A percentile compares a stretch with the other conserved stretches of the same genome.
Evolutionary conservation across 495 filamentous ascomycete species (phyloP).

Genomic region (Penicillium psychrofluorescens): DNA sequence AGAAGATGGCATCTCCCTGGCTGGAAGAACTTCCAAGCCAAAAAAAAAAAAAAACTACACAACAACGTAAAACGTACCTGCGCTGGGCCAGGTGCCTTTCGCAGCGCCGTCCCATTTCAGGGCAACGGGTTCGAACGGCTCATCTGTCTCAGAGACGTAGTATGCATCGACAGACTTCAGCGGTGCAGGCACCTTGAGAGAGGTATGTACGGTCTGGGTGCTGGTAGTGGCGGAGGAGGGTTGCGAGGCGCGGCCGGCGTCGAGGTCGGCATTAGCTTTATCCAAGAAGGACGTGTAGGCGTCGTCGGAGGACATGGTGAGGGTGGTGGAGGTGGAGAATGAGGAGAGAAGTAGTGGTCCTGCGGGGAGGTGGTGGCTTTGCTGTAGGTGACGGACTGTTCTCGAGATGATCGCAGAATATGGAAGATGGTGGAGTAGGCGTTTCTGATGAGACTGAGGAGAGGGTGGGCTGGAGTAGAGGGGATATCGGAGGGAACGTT

Average conservation of each 20-base stretch:
- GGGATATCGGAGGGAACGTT: neutral
- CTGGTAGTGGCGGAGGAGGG: slow-evolving; percentile 27
- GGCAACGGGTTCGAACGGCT: slow-evolving; percentile 71
- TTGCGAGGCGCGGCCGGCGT: slow-evolving; percentile 26
- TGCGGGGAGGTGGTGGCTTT: slow-evolving; percentile 6
- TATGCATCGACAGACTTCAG: slow-evolving; percentile 53
- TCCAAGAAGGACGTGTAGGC: slow-evolving; percentile 75
- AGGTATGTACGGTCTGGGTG: slow-evolving; percentile 44
- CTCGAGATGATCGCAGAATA: neutral
- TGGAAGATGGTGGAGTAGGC: neutral
- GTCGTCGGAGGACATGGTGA: slow-evolving; percentile 66
- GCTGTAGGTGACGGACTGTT: neutral
- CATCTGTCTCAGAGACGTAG: slow-evolving; percentile 76
- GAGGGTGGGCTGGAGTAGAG: neutral
- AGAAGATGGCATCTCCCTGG: neutral
- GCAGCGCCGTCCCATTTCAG: slow-evolving; percentile 52
- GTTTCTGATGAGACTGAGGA: neutral
- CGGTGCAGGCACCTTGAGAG: slow-evolving; percentile 44
- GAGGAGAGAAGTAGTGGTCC: neutral
- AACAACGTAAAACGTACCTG: slow-evolving; percentile 40
- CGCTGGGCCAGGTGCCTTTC: slow-evolving; percentile 49
- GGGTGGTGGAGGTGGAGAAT: slow-evolving; percentile 14
- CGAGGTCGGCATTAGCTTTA: slow-evolving; percentile 70
- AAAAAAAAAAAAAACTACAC: neutral
- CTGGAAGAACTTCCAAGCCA: neutral